Evolutionary conservation across 371 early-diverging fungal genomes (phyloP), one percentile per base, ranked within the genome.

Genomic region (Mortierella sp.): DNA sequence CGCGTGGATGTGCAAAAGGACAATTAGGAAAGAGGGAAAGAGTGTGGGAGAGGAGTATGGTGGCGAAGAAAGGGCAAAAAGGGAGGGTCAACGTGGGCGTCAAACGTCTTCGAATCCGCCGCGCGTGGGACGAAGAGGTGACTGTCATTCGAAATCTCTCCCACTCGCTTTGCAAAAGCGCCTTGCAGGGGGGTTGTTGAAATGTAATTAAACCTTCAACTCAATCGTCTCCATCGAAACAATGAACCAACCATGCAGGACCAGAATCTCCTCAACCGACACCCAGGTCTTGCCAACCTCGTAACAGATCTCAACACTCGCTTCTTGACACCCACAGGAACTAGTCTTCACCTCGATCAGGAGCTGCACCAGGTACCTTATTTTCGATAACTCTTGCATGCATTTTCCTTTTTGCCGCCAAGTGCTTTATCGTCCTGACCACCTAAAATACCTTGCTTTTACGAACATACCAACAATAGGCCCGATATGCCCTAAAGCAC

Each of bases 211-310:
- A 26, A 28, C 45, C 14, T 50, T 16, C 55, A 24, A 13, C 72
- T 47, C 71, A 11, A 60, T 44, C 45, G 16, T n/a, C 31, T 13
- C 54, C 0, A 47, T 54, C 10, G 83, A 79, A 14, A 88, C 74
- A 54, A 89, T 89, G 65, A 58, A 63, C 60, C 88, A 70, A 73
- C 89, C 84, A 77, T 91, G 73, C 68, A 92, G 63, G 60, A 89
- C 84, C 21, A 84, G 72, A 28, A 89, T 74, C 8, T 86, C 82
- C 63, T 87, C 89, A n/a, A 91, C 88, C 47, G 79, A 52, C 76
- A 78, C 90, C 92, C 77, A 81, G 79, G 31, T 78, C 88, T 87
- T 89, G 89, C 81, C 21, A 42, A 76, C 44, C 76, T 84, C 65
- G 74, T 84, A 31, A 28, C 58, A 0, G 79, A 77, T 70, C 70